A percentile compares a stretch with the other conserved stretches of the same genome.
phyloP scores from a whole-genome alignment of 116 monocot genomes.

The Zostera marina region DNA sequence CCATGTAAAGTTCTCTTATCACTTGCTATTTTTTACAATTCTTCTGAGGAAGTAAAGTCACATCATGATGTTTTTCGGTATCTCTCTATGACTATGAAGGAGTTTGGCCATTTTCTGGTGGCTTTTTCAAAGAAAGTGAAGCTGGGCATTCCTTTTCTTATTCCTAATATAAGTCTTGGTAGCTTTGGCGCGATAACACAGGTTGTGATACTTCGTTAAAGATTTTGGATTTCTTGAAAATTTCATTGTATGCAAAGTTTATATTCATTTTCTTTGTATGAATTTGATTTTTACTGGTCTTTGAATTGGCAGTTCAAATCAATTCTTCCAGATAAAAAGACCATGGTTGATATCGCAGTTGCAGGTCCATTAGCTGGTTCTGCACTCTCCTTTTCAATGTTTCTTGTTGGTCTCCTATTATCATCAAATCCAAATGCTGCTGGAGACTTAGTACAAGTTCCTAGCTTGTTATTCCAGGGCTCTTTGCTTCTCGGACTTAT shows the following conservation, averaged over 20 bases:
- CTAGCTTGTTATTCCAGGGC: conserved; percentile 83
- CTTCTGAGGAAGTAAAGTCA: too few species aligned
- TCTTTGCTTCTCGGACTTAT: conserved; percentile 95
- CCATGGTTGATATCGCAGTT: conserved; percentile 72
- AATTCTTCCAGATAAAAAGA: conserved; percentile 74
- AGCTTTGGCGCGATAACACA: conserved; percentile 97
- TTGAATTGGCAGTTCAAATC: conserved; percentile 80
- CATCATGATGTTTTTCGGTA: background rate
- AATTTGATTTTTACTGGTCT: background rate
- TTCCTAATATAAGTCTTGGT: conserved; percentile 88
- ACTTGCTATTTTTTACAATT: too few species aligned
- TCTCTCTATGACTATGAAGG: conserved; percentile 24
- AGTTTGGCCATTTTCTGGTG: conserved; percentile 75
- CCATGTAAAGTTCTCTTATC: conserved; percentile 39
- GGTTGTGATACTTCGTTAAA: conserved; percentile 12
- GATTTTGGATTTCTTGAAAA: too few species aligned
- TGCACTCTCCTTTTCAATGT: conserved; percentile 93
- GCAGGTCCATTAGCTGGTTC: conserved; percentile 89
- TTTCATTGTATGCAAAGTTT: background rate
- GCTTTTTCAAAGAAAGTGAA: conserved; percentile 83
- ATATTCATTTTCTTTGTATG: background rate
- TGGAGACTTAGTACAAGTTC: conserved; percentile 78
- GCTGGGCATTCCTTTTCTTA: conserved; percentile 75
- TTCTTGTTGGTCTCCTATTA: conserved; percentile 60
- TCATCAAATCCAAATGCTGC: conserved; percentile 61